Percentiles rank a stretch among this genome's conserved stretches.
Evolutionary conservation across 2,329 filamentous ascomycete species (phyloP).

Genomic region (Talaromyces sp.): DNA sequence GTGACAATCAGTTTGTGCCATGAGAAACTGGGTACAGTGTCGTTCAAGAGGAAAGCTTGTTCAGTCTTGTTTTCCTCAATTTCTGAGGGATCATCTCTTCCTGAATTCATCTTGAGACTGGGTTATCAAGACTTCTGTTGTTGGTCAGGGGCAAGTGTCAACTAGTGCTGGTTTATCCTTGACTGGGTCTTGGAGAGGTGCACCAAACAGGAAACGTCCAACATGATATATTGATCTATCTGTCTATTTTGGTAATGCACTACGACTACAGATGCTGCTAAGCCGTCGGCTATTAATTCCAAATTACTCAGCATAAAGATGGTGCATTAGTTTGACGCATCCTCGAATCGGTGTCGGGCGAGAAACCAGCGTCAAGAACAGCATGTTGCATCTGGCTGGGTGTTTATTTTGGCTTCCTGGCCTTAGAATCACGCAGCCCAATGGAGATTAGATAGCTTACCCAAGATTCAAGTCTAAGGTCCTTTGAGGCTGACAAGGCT

Average conservation of each 20-base stretch:
- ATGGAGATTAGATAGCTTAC: background rate
- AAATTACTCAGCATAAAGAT: background rate
- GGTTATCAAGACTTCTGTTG: background rate
- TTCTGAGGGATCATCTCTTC: background rate
- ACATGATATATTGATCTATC: background rate
- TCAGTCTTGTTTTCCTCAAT: constrained; percentile 10
- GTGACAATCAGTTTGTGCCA: constrained; percentile 67
- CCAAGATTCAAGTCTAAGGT: background rate
- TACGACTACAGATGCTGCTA: background rate
- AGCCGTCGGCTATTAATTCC: background rate
- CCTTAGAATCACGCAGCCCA: background rate
- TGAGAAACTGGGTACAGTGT: constrained; percentile 60
- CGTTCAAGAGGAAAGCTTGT: constrained; percentile 47
- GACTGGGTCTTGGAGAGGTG: background rate
- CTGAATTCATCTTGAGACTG: background rate
- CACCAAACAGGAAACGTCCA: background rate
- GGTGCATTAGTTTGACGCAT: background rate
- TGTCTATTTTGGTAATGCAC: background rate
- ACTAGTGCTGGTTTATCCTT: background rate
- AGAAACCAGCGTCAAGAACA: background rate
- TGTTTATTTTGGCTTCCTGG: background rate
- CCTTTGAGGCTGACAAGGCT: background rate
- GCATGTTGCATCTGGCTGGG: background rate
- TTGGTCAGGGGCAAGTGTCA: background rate
- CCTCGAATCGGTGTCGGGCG: background rate